phyloP scores from a whole-genome alignment of 768 basidiomycete genomes.

The Termitomyces sp. region DNA sequence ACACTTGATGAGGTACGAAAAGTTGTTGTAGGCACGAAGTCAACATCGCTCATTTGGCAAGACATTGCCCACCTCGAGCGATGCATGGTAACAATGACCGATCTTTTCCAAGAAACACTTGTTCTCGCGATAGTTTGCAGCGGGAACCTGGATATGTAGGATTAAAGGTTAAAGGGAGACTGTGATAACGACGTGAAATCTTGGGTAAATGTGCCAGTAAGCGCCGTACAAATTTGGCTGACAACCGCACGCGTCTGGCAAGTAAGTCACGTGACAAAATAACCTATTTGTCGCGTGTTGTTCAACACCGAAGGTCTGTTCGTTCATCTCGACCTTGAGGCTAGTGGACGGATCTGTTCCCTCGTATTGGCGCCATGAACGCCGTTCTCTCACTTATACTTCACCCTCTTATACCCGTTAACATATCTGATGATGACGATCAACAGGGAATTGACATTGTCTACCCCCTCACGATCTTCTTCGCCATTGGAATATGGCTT shows the following conservation, averaged over 20 bases:
- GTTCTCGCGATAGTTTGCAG: too few species aligned
- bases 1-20: too few species aligned
- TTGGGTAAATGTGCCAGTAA: too few species aligned
- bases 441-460: slow-evolving; percentile 55
- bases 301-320: not conserved
- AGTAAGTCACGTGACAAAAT: slow-evolving; percentile 2
- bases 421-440: slow-evolving; percentile 45
- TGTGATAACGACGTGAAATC: not conserved
- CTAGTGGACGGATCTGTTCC: not conserved
- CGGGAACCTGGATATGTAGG: too few species aligned
- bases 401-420: slow-evolving; percentile 50
- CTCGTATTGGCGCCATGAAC: slow-evolving; percentile 31
- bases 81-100: too few species aligned
- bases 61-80: too few species aligned
- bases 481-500: slow-evolving; percentile 76
- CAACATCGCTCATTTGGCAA: too few species aligned
- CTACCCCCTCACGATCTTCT: slow-evolving; percentile 65
- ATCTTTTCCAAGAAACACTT: too few species aligned
- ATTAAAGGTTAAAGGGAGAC: too few species aligned
- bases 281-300: slow-evolving; percentile 12
- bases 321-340: not conserved
- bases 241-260: too few species aligned
- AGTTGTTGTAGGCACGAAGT: too few species aligned
- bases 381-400: slow-evolving; percentile 45
- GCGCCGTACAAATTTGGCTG: too few species aligned